phyloP scores from a whole-genome alignment of 768 basidiomycete genomes.

The Boletus vermiculosoides region DNA sequence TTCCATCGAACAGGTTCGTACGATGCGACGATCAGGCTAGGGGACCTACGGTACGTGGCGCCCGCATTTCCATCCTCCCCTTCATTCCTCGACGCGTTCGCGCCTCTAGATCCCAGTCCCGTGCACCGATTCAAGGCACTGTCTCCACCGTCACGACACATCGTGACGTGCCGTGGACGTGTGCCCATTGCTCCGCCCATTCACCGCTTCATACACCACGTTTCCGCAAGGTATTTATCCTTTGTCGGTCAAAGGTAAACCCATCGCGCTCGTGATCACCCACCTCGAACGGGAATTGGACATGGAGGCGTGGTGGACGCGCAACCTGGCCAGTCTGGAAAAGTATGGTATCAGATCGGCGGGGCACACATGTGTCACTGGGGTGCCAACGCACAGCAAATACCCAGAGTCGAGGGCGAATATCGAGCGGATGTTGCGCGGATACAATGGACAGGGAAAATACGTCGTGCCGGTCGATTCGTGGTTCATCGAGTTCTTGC shows the following conservation, averaged over 20 bases:
- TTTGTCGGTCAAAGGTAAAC: slow-evolving; percentile 35
- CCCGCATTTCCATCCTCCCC: neutral
- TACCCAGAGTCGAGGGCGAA: slow-evolving; percentile 20
- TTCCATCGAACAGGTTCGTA: slow-evolving; percentile 64
- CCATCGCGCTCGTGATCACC: slow-evolving; percentile 32
- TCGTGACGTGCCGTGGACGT: neutral
- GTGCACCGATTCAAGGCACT: slow-evolving; percentile 76
- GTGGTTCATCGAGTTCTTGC: slow-evolving; percentile 26
- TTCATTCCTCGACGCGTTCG: neutral
- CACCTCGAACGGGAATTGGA: slow-evolving; percentile 37
- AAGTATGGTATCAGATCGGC: slow-evolving; percentile 21
- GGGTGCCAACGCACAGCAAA: slow-evolving; percentile 14
- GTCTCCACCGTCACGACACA: no score
- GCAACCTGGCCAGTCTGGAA: slow-evolving; percentile 23
- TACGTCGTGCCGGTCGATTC: slow-evolving; percentile 25
- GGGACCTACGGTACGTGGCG: slow-evolving; percentile 77
- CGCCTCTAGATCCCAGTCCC: slow-evolving; percentile 58
- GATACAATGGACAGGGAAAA: slow-evolving; percentile 15
- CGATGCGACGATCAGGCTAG: slow-evolving; percentile 86
- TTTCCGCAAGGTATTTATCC: slow-evolving; percentile 10
- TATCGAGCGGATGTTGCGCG: slow-evolving; percentile 16
- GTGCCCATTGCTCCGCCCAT: neutral
- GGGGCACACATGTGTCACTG: slow-evolving; percentile 35
- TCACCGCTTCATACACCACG: neutral
- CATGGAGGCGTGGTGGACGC: slow-evolving; percentile 36